Base-by-base conservation (phyloP, 345 rosid species). In the Citrus hindsii region DNA sequence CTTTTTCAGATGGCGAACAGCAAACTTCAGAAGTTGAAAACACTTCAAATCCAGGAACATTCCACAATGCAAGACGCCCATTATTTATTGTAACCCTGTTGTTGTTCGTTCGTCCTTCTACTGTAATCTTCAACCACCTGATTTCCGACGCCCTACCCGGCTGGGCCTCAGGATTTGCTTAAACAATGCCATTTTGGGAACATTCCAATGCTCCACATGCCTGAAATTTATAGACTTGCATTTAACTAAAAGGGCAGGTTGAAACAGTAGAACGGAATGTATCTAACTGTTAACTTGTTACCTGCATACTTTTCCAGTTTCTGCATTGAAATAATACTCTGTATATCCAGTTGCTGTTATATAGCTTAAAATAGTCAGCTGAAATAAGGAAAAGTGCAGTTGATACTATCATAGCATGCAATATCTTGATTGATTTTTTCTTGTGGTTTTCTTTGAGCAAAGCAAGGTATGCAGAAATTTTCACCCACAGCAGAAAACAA, bases 181-280 rank as follows among this genome's bases (percentile, higher is more conserved):
- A 75, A 94, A 82, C 32, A 94, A 76, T 81, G 91, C 90, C 93
- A 89, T 91, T 88, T 94, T 92, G 68, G 98, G 98, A 33, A 92
- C 98, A 72, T 93, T 93, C 98, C 98, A 93, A 83, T 93, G 92
- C 88, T 93, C 98, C 77, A 90, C 91, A 37, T 92, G 98, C 88
- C 98, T 92, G 88, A 72, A 73, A 61, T 22, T 22, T 16, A 19
- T 24, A 62, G 12, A 62, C 61, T 55, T 18, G 5, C n/a, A 33
- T 9, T 21, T 40, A 55, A 69, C 61, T 33, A 10, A 80, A 12
- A 16, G 13, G 6, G 35, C 25, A 13, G 24, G 7, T 28, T 33
- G 53, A 74, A 61, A 67, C 1, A n/a, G 51, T n/a, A 67, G 4
- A 65, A 30, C 16, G 16, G 33, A 18, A 35, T 25, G 10, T 6